Conservation (phyloP, 148 eudicot genomes). For the Vaccinium vitisidaea region DNA sequence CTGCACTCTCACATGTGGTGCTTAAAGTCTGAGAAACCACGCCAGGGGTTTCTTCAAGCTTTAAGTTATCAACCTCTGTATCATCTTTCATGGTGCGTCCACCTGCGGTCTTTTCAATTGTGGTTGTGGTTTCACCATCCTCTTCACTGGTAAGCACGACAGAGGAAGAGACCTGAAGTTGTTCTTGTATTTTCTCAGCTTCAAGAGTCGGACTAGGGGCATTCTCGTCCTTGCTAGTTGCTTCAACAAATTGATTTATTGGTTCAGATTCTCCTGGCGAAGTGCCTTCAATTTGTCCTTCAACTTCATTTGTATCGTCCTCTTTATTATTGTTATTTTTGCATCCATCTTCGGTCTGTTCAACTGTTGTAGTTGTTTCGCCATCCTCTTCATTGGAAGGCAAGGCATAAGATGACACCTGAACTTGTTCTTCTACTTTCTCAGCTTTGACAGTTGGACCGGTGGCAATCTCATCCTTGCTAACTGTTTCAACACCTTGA, state of each 20-base stretch:
- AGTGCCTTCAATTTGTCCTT: background rate
- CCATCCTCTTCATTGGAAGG: background rate
- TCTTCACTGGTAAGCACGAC: background rate
- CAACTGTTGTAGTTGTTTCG: background rate
- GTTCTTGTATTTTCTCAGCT: background rate
- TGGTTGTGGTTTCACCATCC: slow-evolving; percentile 3
- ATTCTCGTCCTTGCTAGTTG: background rate
- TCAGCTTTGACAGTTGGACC: background rate
- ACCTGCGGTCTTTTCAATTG: background rate
- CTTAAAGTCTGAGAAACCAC: background rate
- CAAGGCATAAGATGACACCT: background rate
- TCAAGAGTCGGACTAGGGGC: background rate
- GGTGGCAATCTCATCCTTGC: background rate
- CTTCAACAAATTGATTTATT: background rate
- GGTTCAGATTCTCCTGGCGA: background rate
- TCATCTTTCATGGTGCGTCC: background rate
- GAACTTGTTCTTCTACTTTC: slow-evolving; percentile 1
- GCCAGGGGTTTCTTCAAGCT: background rate
- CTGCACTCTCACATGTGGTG: background rate
- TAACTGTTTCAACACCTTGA: slow-evolving; percentile 13
- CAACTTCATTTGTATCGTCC: background rate
- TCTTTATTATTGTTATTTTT: background rate
- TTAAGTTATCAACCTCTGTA: slow-evolving; percentile 3
- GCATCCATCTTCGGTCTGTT: background rate
- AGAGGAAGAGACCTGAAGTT: slow-evolving; percentile 12